phyloP scores from a whole-genome alignment of 2,329 filamentous ascomycete genomes.

The Fonsecaea monophora region DNA sequence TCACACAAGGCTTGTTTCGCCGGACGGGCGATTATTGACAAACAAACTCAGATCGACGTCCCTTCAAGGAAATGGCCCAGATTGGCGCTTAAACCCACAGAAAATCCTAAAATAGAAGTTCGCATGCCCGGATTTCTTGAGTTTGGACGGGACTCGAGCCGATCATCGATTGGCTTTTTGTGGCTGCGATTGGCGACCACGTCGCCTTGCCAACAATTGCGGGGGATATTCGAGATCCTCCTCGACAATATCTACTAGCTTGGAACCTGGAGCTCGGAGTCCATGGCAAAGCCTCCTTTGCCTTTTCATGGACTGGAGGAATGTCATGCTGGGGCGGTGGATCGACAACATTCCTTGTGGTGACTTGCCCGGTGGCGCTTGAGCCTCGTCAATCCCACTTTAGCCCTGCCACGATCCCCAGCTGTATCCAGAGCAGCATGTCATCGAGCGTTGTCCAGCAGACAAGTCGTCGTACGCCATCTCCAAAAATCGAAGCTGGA shows the following conservation, averaged over 20 bases:
- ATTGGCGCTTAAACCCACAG: neutral
- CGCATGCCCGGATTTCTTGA: neutral
- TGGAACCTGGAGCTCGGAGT: neutral
- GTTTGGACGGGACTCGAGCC: neutral
- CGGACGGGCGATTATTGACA: neutral
- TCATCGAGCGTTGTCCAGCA: conserved; percentile 24
- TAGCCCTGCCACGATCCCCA: neutral
- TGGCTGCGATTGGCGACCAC: conserved; percentile 17
- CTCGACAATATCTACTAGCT: neutral
- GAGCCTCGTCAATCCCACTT: neutral
- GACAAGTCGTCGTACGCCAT: conserved; percentile 6
- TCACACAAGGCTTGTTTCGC: neutral
- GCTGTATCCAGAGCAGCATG: conserved; percentile 32
- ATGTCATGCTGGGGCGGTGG: conserved; percentile 4
- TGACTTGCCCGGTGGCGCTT: neutral
- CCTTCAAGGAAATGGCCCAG: neutral
- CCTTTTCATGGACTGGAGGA: conserved; percentile 4
- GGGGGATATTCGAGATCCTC: neutral
- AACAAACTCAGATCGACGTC: neutral
- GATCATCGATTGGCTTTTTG: conserved; percentile 15
- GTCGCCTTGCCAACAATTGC: conserved; percentile 17
- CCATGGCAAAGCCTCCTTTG: neutral
- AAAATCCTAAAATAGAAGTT: neutral
- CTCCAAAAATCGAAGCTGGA: conserved; percentile 9
- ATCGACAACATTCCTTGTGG: conserved; percentile 16